phyloP scores from a whole-genome alignment of 2,329 filamentous ascomycete genomes.

The Nigrospora osmanthi region DNA sequence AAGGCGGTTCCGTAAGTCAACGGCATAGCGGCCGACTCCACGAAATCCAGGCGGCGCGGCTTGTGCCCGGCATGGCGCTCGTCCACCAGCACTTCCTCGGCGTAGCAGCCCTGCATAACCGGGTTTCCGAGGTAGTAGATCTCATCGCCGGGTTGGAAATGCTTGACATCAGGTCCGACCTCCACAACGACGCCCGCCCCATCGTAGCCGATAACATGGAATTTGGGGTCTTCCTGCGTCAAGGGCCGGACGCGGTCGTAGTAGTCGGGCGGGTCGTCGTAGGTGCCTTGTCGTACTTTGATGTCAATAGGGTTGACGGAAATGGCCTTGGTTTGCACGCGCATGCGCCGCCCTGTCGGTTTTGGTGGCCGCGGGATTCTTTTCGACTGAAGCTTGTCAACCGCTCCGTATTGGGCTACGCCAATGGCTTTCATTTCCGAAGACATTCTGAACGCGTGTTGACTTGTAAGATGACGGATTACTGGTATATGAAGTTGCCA shows the following conservation, averaged over 20 bases:
- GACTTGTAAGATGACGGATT: too few species aligned
- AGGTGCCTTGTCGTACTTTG: slow-evolving; percentile 23
- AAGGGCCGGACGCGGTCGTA: slow-evolving; percentile 19
- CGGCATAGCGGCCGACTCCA: slow-evolving; percentile 32
- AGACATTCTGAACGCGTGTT: too few species aligned
- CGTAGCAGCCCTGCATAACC: slow-evolving; percentile 29
- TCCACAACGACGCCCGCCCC: slow-evolving; percentile 28
- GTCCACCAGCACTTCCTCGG: slow-evolving; percentile 33
- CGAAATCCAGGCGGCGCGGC: slow-evolving; percentile 27
- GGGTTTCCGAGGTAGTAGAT: slow-evolving; percentile 32
- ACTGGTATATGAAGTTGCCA: too few species aligned
- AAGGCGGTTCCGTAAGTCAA: slow-evolving; percentile 35
- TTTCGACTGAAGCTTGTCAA: slow-evolving; percentile 11
- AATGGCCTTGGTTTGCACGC: slow-evolving; percentile 17
- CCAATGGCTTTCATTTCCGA: slow-evolving; percentile 13
- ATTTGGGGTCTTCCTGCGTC: slow-evolving; percentile 10
- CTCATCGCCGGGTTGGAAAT: slow-evolving; percentile 32
- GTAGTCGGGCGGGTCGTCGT: slow-evolving; percentile 28
- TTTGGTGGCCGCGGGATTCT: slow-evolving; percentile 10
- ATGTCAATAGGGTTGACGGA: slow-evolving; percentile 32
- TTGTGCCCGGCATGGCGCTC: slow-evolving; percentile 28
- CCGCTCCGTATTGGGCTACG: slow-evolving; percentile 11
- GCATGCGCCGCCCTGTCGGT: slow-evolving; percentile 13
- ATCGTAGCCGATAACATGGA: slow-evolving; percentile 34
- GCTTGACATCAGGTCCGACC: slow-evolving; percentile 19